Conservation (phyloP, 2,329 filamentous ascomycete species). For the Hirsutella rhossiliensis region DNA sequence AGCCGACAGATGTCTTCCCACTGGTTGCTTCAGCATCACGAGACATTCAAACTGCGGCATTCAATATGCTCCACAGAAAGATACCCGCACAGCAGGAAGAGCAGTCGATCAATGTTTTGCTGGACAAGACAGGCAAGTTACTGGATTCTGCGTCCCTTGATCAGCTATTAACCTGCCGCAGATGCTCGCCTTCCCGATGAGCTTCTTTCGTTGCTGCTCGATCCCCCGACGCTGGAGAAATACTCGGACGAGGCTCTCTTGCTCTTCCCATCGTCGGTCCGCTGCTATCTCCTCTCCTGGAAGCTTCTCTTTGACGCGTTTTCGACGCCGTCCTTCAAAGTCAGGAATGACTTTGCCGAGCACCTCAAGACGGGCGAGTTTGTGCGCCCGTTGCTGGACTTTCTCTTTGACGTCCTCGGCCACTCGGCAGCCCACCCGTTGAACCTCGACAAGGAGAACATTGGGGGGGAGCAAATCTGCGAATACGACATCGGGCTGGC, state of each 20-base stretch:
- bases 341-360: slow-evolving; percentile 70
- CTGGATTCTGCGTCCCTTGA: background rate
- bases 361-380: slow-evolving; percentile 65
- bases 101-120: slow-evolving; percentile 62
- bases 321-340: slow-evolving; percentile 62
- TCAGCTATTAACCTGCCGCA: slow-evolving; percentile 1
- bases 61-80: slow-evolving; percentile 66
- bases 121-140: slow-evolving; percentile 50
- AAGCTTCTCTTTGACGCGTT: slow-evolving; percentile 82
- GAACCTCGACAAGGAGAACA: slow-evolving; percentile 57
- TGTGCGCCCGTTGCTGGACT: slow-evolving; percentile 57
- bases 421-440: slow-evolving; percentile 62
- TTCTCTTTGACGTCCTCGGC: slow-evolving; percentile 76
- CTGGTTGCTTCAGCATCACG: slow-evolving; percentile 65
- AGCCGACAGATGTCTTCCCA: slow-evolving; percentile 58
- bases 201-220: slow-evolving; percentile 69
- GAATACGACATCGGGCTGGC: slow-evolving; percentile 39
- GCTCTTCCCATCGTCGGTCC: slow-evolving; percentile 55
- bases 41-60: slow-evolving; percentile 69
- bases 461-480: slow-evolving; percentile 43
- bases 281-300: slow-evolving; percentile 82
- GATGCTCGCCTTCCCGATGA: slow-evolving; percentile 70
- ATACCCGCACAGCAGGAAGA: slow-evolving; percentile 71
- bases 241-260: slow-evolving; percentile 55
- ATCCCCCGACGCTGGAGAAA: slow-evolving; percentile 59